A percentile compares a stretch with the other conserved stretches of the same genome.
Conservation (phyloP, 108 stramenopile species). For the Discostella pseudostelligera region DNA sequence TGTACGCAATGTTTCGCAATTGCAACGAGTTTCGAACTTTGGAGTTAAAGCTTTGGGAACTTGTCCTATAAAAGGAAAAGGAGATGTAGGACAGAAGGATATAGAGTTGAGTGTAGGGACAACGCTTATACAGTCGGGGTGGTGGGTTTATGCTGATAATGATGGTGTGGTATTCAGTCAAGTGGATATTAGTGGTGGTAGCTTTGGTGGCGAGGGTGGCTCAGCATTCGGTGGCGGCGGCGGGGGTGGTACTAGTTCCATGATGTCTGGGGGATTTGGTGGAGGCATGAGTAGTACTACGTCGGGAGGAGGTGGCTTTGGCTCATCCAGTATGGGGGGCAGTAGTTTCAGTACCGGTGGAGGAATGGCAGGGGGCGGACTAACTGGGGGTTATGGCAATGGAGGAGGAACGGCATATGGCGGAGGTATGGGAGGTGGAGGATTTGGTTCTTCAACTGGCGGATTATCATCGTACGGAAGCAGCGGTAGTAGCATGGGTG, state of each 20-base stretch:
- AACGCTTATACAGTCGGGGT: constrained; percentile 25
- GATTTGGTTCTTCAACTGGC: not conserved
- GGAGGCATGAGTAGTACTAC: not conserved
- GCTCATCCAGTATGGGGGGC: not conserved
- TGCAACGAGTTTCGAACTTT: constrained; percentile 33
- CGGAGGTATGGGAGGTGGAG: not conserved
- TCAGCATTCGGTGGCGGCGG: constrained; percentile 23
- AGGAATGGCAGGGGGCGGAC: not conserved
- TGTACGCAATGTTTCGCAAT: constrained; percentile 60
- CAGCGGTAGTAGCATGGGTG: not conserved
- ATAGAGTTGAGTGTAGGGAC: constrained; percentile 14
- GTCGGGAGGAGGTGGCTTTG: not conserved
- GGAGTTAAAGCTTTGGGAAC: constrained; percentile 76
- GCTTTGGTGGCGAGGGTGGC: constrained; percentile 34
- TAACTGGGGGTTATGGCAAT: constrained; percentile 6
- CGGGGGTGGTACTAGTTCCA: constrained; percentile 23
- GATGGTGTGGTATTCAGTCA: constrained; percentile 41
- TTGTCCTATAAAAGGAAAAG: constrained; percentile 45
- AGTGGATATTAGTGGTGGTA: constrained; percentile 36
- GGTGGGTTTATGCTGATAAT: constrained; percentile 40
- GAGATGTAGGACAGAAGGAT: constrained; percentile 28
- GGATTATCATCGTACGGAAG: too few relatives aligned
- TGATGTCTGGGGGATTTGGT: constrained; percentile 15
- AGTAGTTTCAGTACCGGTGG: not conserved
- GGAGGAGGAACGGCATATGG: constrained; percentile 1